Evolutionary conservation across 176 grass and related monocot genomes (phyloP).

Genomic region (Hordeum marinum): DNA sequence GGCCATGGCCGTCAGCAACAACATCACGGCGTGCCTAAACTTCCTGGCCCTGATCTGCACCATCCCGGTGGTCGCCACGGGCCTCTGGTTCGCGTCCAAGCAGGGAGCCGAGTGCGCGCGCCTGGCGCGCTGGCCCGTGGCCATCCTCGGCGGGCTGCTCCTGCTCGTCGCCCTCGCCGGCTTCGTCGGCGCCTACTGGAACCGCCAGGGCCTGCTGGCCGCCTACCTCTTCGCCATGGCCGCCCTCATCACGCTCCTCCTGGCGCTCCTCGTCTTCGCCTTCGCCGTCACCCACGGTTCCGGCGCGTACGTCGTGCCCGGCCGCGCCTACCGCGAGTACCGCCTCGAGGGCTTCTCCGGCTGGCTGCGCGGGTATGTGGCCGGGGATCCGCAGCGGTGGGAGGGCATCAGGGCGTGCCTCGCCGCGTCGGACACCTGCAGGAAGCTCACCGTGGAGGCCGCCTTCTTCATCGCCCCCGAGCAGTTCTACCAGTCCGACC

Average conservation of each 20-base stretch:
- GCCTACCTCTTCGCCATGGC: conserved; percentile 96
- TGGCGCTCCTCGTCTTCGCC: conserved; percentile 66
- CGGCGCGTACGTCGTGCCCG: conserved; percentile 38
- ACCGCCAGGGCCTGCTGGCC: conserved; percentile 71
- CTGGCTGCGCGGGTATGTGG: conserved; percentile 56
- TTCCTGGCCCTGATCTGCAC: conserved; percentile 69
- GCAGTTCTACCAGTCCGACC: conserved; percentile 56
- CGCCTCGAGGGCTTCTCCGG: conserved; percentile 57
- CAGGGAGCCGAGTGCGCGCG: conserved; percentile 61
- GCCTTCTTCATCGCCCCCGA: conserved; percentile 59
- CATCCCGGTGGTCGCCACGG: conserved; percentile 48
- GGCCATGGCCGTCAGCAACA: conserved; percentile 84
- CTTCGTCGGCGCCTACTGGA: conserved; percentile 68
- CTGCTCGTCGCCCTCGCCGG: conserved; percentile 71
- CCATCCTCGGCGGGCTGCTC: conserved; percentile 57
- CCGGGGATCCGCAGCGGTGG: conserved; percentile 38
- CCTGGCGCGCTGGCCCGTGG: conserved; percentile 56
- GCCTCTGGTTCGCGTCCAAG: conserved; percentile 69
- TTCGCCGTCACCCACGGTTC: conserved; percentile 52
- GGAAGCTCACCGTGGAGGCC: conserved; percentile 39
- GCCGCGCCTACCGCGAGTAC: conserved; percentile 68
- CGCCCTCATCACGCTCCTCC: conserved; percentile 55
- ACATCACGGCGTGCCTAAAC: conserved; percentile 84
- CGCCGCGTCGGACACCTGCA: conserved; percentile 46
- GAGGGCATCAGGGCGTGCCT: conserved; percentile 52